These are phyloP conservation scores for Linaria vulgaris DNA, from an alignment of 257 asterid genomes.

Conservation along the genomic window DNA sequence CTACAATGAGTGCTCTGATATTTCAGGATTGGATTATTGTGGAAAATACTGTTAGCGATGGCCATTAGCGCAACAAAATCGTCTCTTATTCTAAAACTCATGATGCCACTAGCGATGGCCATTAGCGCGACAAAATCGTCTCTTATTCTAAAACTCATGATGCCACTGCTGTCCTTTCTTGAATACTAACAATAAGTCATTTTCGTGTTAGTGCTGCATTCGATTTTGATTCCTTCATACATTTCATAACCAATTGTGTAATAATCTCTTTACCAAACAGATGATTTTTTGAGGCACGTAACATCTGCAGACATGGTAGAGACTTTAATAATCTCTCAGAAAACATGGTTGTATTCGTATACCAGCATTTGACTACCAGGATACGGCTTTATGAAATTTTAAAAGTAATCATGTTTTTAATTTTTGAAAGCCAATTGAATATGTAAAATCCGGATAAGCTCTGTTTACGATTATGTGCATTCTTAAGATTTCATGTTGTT, in stretches of 20 bases:
- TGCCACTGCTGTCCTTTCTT: slow-evolving; percentile 32
- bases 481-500: background rate
- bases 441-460: background rate
- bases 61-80: slow-evolving; percentile 22
- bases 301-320: no score
- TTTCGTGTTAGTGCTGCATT: slow-evolving; percentile 35
- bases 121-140: slow-evolving; percentile 21
- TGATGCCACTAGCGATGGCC: slow-evolving; percentile 26
- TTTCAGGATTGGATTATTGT: slow-evolving; percentile 2
- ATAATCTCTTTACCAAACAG: slow-evolving; percentile 11
- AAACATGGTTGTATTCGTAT: background rate
- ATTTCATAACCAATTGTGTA: background rate
- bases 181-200: slow-evolving; percentile 19
- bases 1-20: background rate
- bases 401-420: slow-evolving; percentile 9
- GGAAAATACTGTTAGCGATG: slow-evolving; percentile 10
- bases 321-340: background rate
- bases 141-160: slow-evolving; percentile 32
- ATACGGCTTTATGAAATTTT: slow-evolving; percentile 5
- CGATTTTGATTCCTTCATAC: slow-evolving; percentile 26
- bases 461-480: background rate
- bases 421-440: background rate
- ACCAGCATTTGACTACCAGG: background rate
- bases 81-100: slow-evolving; percentile 28
- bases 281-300: slow-evolving; percentile 6